Evolutionary conservation across 2,329 filamentous ascomycete genomes (phyloP), one percentile per base, ranked within the genome.

Genomic region (Pestalotiopsis sp.): DNA sequence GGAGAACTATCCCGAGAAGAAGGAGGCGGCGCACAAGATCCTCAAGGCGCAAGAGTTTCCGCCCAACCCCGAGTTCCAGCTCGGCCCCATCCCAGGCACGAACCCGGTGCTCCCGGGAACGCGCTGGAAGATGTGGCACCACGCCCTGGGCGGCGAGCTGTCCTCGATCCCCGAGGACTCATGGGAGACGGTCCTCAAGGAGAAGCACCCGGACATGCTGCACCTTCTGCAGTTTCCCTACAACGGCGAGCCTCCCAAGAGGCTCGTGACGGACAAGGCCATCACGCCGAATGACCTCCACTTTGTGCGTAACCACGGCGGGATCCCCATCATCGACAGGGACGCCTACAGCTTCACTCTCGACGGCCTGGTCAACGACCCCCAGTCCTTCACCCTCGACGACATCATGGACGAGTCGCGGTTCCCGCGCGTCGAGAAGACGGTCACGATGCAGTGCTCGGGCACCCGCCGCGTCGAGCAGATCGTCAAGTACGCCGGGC

Each of bases 271-370:
- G 0, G 84, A 85, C 0, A 83, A 83, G 17, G 73, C 76, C 0
- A 84, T 93, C 52, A 93, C 91, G 0, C 81, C 84, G 0, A 93
- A 92, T 70, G 66, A 73, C 14, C 66, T 75, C 5, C 87, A 90
- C 72, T 93, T 92, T 71, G 88, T 93, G 0, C 84, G 91, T 7
- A 93, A 93, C 69, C 91, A 93, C 70, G 91, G 91, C 11, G 91
- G 91, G 0, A 89, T 93, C 20, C 92, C 92, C 0, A 81, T 87
- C 7, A 92, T 93, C 67, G 84, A 91, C 9, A 79, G 84, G 1
- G 82, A 87, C 0, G 81, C 85, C 2, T 91, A 81, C 73, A 84
- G 80, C 27, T 81, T 91, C 17, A 79, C 81, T 2, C 77, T 93
- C 4, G 87, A 89, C 68, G 90, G 90, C 0, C 81, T 91, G 0